A percentile compares a stretch with the other conserved stretches of the same genome.
Conservation (phyloP, 2,329 filamentous ascomycete genomes). For the Westerdykella sp. region DNA sequence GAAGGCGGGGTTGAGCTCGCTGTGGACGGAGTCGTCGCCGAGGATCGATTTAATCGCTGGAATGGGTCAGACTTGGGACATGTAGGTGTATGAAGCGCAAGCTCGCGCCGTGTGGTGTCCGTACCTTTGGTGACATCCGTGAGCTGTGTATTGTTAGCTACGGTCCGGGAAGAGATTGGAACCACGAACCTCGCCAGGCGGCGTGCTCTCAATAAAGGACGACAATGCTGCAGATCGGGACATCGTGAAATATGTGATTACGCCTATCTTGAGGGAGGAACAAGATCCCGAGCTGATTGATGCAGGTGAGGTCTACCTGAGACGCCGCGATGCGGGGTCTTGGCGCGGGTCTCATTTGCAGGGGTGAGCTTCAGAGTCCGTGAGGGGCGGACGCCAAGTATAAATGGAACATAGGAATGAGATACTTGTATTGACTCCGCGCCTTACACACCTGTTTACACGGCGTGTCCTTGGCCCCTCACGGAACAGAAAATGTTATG, state of each 20-base stretch:
- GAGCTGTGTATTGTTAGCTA: conserved; percentile 52
- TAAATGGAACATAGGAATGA: too few species aligned
- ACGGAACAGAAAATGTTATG: too few species aligned
- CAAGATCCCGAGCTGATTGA: background rate
- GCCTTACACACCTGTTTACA: too few species aligned
- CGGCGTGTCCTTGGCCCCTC: too few species aligned
- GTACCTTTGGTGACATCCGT: conserved; percentile 82
- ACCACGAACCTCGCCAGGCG: conserved; percentile 81
- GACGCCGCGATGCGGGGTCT: conserved; percentile 2
- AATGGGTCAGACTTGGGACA: conserved; percentile 3
- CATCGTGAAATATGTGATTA: conserved; percentile 15
- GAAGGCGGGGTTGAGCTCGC: conserved; percentile 74
- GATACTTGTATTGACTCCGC: too few species aligned
- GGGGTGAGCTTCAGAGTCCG: conserved; percentile 2
- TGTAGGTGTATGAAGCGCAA: background rate
- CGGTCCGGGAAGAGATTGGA: conserved; percentile 8
- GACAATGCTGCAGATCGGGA: conserved; percentile 43
- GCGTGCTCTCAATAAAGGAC: conserved; percentile 87
- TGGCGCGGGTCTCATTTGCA: conserved; percentile 8
- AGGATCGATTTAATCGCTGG: conserved; percentile 87
- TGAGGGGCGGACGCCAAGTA: too few species aligned
- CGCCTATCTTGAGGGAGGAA: background rate
- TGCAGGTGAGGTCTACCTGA: background rate
- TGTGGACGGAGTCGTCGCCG: conserved; percentile 59
- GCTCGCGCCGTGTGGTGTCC: conserved; percentile 2